Evolutionary conservation across 768 basidiomycete species (phyloP).

Genomic region (Lactifluus volemus): DNA sequence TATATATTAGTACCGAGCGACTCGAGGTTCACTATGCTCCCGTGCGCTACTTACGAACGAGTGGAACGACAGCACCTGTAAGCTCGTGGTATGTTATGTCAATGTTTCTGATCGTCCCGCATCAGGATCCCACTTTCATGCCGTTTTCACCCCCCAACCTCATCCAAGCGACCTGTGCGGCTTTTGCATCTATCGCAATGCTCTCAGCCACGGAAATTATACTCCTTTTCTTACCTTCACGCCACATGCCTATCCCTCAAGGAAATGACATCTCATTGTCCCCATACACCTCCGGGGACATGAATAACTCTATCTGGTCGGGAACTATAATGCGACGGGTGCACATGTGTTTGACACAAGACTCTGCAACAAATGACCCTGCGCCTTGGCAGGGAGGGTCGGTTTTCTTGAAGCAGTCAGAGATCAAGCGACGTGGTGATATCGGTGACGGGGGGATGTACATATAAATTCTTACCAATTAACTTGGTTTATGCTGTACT

Average conservation of each 20-base stretch:
- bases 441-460: conserved; percentile 22
- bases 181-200: conserved; percentile 19
- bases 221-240: conserved; percentile 19
- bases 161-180: conserved; percentile 21
- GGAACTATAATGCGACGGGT: conserved; percentile 5
- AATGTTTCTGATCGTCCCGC: background rate
- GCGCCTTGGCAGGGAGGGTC: conserved; percentile 5
- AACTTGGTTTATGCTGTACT: background rate
- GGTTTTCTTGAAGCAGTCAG: background rate
- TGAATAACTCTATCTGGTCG: conserved; percentile 4
- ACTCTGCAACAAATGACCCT: background rate
- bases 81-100: background rate
- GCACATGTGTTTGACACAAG: conserved; percentile 1
- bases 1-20: conserved; percentile 18
- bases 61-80: conserved; percentile 6
- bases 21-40: conserved; percentile 16
- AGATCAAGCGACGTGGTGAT: conserved; percentile 3
- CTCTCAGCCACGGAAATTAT: conserved; percentile 12
- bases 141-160: conserved; percentile 23
- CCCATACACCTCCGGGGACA: background rate
- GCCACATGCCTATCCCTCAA: conserved; percentile 2
- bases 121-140: background rate
- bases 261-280: background rate
- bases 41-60: conserved; percentile 21
- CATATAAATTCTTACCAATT: conserved; percentile 10